Evolutionary conservation across 306 rosid species (phyloP), one percentile per base, ranked within the genome.

Genomic region (Astragalus glycyphyllos): DNA sequence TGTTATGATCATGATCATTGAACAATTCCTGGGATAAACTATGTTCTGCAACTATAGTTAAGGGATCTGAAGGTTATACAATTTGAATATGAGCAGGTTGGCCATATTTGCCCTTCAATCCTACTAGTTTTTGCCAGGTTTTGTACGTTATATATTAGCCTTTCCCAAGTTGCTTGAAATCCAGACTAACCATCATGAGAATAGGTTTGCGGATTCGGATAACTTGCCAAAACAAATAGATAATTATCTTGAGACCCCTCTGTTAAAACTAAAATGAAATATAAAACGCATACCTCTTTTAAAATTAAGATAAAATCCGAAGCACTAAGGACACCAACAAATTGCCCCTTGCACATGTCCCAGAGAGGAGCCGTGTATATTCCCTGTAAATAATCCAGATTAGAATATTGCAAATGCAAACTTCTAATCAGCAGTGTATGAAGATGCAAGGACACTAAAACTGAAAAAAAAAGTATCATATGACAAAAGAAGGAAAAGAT

Each of bases 311-410:
- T 87, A 81, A 90, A 92, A 86, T 92, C 97, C 75, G 37, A 68
- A 56, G 90, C 96, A 71, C 90, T 88, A 55, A 92, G 91, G 84
- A 92, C 85, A 58, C 98, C 98, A 86, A 92, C 93, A 84, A 92
- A 90, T 71, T 74, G 86, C 26, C 93, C 96, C 77, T 51, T 88
- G 87, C 84, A 9, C 81, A 79, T 81, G 84, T 92, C 98, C 89
- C 97, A 92, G 66, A 92, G 97, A 57, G 98, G 98, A 63, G 98
- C 96, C 79, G 81, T 74, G 79, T 87, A 84, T 74, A 90, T 84
- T 48, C 93, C 98, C 98, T 92, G 85, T 7, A 81, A 73, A 65
- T 47, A 44, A 75, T 51, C 70, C 69, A 53, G 58, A 37, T 80
- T 23, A 83, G 60, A 71, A 20, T 70, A 42, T 48, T 68, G 80